Evolutionary conservation across 75 land plant genomes (phyloP), one percentile per base, ranked within the genome.

Genomic region (Adiantum capillusveneris): DNA sequence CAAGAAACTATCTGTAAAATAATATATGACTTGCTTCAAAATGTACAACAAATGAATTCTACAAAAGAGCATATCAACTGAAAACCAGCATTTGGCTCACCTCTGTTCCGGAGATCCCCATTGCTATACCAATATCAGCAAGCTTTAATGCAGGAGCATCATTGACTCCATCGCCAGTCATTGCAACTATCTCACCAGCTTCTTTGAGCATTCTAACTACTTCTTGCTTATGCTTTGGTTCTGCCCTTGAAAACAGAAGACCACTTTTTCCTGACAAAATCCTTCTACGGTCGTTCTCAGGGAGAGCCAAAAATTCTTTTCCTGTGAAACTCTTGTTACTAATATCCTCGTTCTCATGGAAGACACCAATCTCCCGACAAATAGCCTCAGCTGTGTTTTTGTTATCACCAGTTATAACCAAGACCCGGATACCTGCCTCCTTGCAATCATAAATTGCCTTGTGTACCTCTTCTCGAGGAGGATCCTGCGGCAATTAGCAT

Each of bases 81-180:
- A n/a, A n/a, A n/a, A n/a, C n/a, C n/a, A n/a, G n/a, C n/a, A n/a
- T n/a, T n/a, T 12, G 25, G 29, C 20, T 20, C 52, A 77, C 80
- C 72, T 74, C 80, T 44, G 80, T 77, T 49, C 80, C 80, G 31
- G 80, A n/a, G 28, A 77, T 77, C 25, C 80, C 80, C 80, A 77
- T 77, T 24, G 80, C 80, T 36, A 77, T 58, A 54, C 80, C 80
- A 39, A 77, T 77, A 64, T 77, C 80, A 46, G 80, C 80, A 22
- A 67, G 67, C 62, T 91, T 91, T 66, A 91, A 66, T 42, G 97
- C 97, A 50, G 97, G 97, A 26, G 97, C 97, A 78, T 91, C 97
- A 76, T 91, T 91, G 39, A 91, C 97, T 41, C 97, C 97, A 79
- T 91, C 97, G n/a, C 97, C 97, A 21, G 97, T 91, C 97, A 91